phyloP scores from a whole-genome alignment of 192 early-diverging fungal genomes.

The Lobosporangium transversale region DNA sequence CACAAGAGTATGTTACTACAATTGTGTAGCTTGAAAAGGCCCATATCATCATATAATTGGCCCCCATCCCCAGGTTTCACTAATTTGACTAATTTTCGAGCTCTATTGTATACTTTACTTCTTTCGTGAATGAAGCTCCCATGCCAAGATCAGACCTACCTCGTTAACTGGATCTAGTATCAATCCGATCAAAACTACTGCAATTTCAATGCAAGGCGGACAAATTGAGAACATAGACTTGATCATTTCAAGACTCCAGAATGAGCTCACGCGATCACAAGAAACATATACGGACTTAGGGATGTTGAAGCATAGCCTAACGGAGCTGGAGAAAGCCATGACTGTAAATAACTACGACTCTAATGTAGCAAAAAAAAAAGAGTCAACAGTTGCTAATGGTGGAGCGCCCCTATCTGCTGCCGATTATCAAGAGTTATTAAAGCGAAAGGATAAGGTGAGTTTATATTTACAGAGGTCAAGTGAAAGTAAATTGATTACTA shows the following conservation, averaged over 20 bases:
- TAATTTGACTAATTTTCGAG: background rate
- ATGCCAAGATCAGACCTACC: constrained; percentile 25
- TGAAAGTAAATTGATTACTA: no score
- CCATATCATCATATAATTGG: background rate
- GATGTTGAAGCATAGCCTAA: constrained; percentile 31
- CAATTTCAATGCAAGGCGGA: constrained; percentile 8
- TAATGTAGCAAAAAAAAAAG: background rate
- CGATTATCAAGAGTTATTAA: constrained; percentile 6
- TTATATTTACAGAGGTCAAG: background rate
- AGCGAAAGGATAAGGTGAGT: constrained; percentile 14
- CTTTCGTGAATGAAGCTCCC: constrained; percentile 31
- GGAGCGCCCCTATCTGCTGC: background rate
- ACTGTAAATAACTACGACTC: constrained; percentile 3
- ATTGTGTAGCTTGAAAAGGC: no score
- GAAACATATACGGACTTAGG: constrained; percentile 47
- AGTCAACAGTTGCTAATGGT: background rate
- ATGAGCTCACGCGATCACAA: constrained; percentile 44
- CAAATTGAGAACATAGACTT: constrained; percentile 48
- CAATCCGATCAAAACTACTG: constrained; percentile 12
- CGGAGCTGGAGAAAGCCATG: constrained; percentile 39
- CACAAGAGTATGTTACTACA: constrained; percentile 32
- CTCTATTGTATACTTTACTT: background rate
- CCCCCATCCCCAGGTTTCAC: background rate
- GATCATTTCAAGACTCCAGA: constrained; percentile 44
- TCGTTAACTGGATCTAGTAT: constrained; percentile 19